phyloP scores from a whole-genome alignment of 768 basidiomycete genomes.

The Trametes cingulata region DNA sequence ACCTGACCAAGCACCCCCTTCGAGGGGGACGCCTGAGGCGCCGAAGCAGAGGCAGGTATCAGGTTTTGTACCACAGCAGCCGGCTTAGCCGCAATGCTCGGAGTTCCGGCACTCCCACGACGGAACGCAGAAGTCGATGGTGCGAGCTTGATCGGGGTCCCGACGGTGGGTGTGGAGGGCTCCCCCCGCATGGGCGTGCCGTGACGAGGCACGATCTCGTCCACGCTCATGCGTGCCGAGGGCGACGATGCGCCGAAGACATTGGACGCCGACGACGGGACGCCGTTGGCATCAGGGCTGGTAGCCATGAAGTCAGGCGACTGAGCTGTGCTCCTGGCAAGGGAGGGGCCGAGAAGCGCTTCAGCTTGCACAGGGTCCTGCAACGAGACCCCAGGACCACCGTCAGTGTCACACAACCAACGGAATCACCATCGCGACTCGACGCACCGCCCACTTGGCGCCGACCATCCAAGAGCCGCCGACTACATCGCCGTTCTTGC shows the following conservation, averaged over 20 bases:
- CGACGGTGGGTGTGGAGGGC: conserved; percentile 47
- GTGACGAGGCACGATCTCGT: conserved; percentile 42
- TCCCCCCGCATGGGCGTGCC: conserved; percentile 16
- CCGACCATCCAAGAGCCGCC: conserved; percentile 82
- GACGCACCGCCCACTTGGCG: conserved; percentile 79
- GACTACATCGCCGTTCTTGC: conserved; percentile 82
- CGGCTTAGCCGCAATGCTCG: conserved; percentile 6
- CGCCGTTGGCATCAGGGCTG: conserved; percentile 25
- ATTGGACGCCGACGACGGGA: conserved; percentile 34
- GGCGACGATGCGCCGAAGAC: conserved; percentile 38
- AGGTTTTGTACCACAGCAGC: conserved; percentile 9
- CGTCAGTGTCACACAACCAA: neutral
- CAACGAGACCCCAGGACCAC: neutral
- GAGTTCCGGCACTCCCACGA: conserved; percentile 38
- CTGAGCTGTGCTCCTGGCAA: conserved; percentile 23
- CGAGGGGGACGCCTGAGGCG: conserved; percentile 38
- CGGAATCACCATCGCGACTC: conserved; percentile 7
- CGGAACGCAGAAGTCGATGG: conserved; percentile 75
- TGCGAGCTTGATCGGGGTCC: conserved; percentile 71
- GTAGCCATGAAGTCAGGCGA: conserved; percentile 22
- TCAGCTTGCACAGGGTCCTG: conserved; percentile 67
- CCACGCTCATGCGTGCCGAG: conserved; percentile 20
- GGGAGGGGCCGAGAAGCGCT: conserved; percentile 44
- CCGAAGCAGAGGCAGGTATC: conserved; percentile 30
- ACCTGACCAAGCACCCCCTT: conserved; percentile 74